These are phyloP conservation scores for Pyrenula aspistea DNA, from an alignment of 495 filamentous ascomycete species.

Conservation along the genomic window DNA sequence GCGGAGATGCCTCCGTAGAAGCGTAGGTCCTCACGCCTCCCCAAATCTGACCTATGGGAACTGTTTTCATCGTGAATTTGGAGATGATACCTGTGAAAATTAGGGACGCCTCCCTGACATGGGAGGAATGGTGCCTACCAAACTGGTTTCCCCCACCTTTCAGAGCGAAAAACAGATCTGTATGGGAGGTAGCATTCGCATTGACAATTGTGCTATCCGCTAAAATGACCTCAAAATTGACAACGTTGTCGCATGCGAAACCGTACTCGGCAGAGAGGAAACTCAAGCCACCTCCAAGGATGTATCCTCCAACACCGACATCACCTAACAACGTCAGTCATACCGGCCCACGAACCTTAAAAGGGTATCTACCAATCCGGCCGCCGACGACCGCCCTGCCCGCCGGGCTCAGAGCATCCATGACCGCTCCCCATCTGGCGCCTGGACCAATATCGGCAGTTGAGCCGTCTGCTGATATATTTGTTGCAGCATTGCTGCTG, in stretches of 20 bases:
- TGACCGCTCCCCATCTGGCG: conserved; percentile 10
- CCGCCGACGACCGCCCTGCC: conserved; percentile 24
- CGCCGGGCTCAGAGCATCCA: neutral
- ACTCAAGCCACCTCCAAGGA: conserved; percentile 33
- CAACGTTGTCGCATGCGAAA: conserved; percentile 40
- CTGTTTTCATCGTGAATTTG: conserved; percentile 27
- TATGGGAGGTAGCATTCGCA: conserved; percentile 20
- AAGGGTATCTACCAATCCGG: conserved; percentile 5
- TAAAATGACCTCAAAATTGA: conserved; percentile 43
- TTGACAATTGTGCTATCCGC: conserved; percentile 40
- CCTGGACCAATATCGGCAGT: conserved; percentile 17
- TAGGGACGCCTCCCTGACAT: conserved; percentile 21
- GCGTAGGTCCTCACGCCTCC: conserved; percentile 18
- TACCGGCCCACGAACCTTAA: too few species aligned
- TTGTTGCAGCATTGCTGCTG: conserved; percentile 13
- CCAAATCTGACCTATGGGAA: conserved; percentile 21
- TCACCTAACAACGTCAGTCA: too few species aligned
- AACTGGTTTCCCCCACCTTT: conserved; percentile 27
- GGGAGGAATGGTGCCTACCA: conserved; percentile 2
- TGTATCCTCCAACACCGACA: conserved; percentile 27
- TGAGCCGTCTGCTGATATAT: conserved; percentile 14
- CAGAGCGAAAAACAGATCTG: conserved; percentile 20
- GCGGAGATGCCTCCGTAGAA: neutral
- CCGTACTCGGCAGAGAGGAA: conserved; percentile 46
- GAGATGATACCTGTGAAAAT: conserved; percentile 34